Percentiles rank a stretch among this genome's conserved stretches.
Conservation (phyloP, 148 eudicot species). For the Persicaria tinctoria region DNA sequence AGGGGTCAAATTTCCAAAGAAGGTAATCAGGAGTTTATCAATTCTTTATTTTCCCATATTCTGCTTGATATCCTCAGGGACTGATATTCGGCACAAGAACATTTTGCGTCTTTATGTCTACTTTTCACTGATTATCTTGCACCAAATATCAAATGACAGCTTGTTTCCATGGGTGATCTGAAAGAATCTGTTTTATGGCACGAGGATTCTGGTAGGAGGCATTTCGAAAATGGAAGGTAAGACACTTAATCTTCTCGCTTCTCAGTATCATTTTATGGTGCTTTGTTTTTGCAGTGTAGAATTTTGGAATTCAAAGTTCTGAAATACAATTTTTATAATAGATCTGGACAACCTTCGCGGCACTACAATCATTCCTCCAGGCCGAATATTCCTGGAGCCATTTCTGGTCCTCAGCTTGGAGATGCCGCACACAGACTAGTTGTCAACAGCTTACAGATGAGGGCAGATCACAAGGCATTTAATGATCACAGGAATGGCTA, state of each 20-base stretch:
- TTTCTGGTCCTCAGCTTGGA: conserved; percentile 72
- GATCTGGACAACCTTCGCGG: background rate
- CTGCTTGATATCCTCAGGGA: background rate
- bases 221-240: conserved; percentile 41
- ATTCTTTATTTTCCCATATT: background rate
- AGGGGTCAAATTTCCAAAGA: conserved; percentile 65
- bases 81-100: background rate
- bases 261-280: background rate
- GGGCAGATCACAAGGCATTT: conserved; percentile 25
- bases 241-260: background rate
- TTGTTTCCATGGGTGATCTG: conserved; percentile 53
- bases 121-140: background rate
- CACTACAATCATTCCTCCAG: conserved; percentile 24
- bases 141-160: conserved; percentile 27
- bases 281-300: background rate
- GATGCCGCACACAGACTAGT: conserved; percentile 89
- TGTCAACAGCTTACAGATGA: conserved; percentile 53
- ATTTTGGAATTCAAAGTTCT: background rate
- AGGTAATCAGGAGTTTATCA: conserved; percentile 28
- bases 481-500: conserved; percentile 22
- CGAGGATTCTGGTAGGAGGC: conserved; percentile 48
- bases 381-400: conserved; percentile 41
- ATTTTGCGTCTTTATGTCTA: background rate
- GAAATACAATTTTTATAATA: background rate
- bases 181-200: conserved; percentile 80